These are phyloP conservation scores for Neopestalotiopsis clavispora DNA, from an alignment of 2,329 filamentous ascomycete genomes.

Conservation along the genomic window DNA sequence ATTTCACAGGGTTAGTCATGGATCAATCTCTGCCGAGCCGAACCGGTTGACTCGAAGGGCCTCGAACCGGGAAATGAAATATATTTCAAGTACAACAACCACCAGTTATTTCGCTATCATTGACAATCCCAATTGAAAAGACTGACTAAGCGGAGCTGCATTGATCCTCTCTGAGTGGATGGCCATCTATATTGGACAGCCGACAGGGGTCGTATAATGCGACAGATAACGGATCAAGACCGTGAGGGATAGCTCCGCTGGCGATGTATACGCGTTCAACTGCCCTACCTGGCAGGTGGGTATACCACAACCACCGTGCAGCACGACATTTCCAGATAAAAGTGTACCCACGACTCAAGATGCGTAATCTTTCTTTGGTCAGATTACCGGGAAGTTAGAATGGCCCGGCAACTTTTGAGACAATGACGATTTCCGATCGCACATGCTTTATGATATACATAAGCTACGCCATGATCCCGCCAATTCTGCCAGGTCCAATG, in stretches of 20 bases:
- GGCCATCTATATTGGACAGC: neutral
- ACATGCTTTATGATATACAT: neutral
- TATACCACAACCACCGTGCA: neutral
- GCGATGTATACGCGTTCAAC: neutral
- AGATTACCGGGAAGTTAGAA: neutral
- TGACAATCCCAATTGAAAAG: neutral
- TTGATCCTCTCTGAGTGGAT: neutral
- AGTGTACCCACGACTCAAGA: neutral
- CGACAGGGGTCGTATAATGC: neutral
- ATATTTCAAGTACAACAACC: too few relatives aligned
- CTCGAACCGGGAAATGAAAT: too few relatives aligned
- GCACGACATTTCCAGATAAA: neutral
- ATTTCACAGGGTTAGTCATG: neutral
- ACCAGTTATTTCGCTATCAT: too few relatives aligned
- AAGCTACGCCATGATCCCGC: neutral
- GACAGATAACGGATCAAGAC: neutral
- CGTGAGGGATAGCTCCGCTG: neutral
- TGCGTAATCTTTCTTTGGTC: neutral
- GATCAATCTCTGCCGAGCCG: neutral
- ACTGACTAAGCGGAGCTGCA: neutral
- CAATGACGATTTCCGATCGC: neutral
- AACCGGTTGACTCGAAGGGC: neutral
- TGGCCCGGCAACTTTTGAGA: neutral
- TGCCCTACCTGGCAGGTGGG: neutral
- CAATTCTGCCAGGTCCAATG: neutral